Percentiles rank a stretch among this genome's conserved stretches.
Conservation (phyloP, 116 monocot genomes). For the Papilionanthe hybrid region DNA sequence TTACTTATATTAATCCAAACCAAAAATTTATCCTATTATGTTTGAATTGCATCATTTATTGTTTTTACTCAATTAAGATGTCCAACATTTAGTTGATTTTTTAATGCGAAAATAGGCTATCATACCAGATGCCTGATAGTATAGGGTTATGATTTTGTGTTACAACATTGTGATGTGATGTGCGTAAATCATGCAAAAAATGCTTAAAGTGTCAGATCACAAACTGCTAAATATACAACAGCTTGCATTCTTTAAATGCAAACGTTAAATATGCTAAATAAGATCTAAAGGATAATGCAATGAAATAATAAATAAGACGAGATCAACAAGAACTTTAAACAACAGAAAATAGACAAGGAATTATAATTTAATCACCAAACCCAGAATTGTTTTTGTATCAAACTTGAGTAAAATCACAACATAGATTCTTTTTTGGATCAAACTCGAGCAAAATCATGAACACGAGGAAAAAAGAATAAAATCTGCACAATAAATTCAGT, state of each 20-base stretch:
- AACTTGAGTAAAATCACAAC: too few relatives aligned
- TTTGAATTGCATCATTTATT: background rate
- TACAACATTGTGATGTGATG: background rate
- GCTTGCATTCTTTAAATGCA: background rate
- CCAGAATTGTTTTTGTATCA: background rate
- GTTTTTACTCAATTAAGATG: background rate
- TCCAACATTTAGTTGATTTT: background rate
- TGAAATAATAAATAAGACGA: background rate
- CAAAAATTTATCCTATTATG: background rate
- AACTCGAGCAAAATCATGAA: background rate
- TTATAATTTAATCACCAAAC: background rate
- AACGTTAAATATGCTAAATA: background rate
- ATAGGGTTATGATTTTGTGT: background rate
- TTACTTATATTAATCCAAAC: background rate
- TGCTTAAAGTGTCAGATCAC: background rate
- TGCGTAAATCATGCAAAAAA: background rate
- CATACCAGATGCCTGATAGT: background rate
- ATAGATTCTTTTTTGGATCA: background rate
- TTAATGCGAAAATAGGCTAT: background rate
- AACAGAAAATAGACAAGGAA: background rate
- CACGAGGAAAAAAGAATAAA: background rate
- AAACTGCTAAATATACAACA: background rate
- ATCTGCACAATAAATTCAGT: background rate
- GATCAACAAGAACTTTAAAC: background rate
- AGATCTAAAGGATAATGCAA: background rate